Evolutionary conservation across 805 yeast species (phyloP), one percentile per base, ranked within the genome.

Genomic region (Saccharomycopsis malanga): DNA sequence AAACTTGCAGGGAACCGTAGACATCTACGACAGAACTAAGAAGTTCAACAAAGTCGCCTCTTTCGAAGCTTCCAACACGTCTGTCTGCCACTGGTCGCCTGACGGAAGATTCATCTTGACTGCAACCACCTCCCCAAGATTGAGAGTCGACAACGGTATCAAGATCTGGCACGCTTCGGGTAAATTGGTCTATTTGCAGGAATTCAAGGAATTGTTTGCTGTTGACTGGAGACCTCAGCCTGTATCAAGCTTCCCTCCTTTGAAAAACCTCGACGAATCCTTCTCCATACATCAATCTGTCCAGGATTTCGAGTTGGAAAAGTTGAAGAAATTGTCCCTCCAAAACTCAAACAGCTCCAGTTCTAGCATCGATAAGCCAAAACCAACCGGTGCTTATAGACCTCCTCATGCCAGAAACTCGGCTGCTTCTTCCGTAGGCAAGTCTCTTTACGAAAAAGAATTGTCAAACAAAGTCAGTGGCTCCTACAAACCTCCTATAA

Each of bases 31-130:
- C 69, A 84, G 97, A 62, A 87, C 81, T 63, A 80, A 83, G 61
- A 83, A 85, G 65, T 91, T 88, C 64, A 68, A 73, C 47, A 85
- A 86, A 63, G 77, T 93, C 45, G 72, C 88, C 18, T 74, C 86
- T 17, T 83, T 93, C 59, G 86, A 87, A 60, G 98, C 98, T 12
- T 69, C 96, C 39, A 94, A 93, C 69, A 88, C 98, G 14, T 83
- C 95, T n/a, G 94, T 83, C 39, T 91, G 96, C 64, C 87, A 86
- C 63, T 93, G 98, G 98, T 81, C 94, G 2, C 99, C 99, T 7
- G 95, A 93, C 66, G 98, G 98, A 34, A 80, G 93, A 59, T 88
- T 74, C 61, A 79, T 93, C 49, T 69, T 93, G 64, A 91, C 98
- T 14, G 98, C 98, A 17, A 94, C 98, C 4, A 93, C 98, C 0